Evolutionary conservation across 1,139 yeast species (phyloP).

Genomic region (Entelexis sorbosivorans): DNA sequence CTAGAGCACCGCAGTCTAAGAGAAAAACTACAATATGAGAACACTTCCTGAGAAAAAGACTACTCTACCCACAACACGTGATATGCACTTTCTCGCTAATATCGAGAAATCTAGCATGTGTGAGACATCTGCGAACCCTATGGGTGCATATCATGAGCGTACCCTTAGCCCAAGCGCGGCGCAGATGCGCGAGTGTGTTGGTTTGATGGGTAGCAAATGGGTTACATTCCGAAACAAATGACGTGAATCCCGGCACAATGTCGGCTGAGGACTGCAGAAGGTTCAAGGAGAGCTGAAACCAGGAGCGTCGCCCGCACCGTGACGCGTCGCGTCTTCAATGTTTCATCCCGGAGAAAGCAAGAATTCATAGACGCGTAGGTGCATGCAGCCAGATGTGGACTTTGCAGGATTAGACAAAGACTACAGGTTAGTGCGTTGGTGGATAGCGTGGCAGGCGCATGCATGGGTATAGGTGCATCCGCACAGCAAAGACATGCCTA

Average conservation of each 20-base stretch:
- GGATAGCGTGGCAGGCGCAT: slow-evolving; percentile 1
- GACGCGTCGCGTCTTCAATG: background rate
- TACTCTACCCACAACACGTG: too few species aligned
- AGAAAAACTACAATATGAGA: too few species aligned
- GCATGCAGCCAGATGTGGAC: background rate
- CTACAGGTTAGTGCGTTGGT: background rate
- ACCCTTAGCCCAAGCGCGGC: background rate
- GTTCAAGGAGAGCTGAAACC: background rate
- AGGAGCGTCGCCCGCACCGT: background rate
- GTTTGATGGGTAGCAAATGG: background rate
- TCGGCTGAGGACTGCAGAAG: background rate
- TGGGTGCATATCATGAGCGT: background rate
- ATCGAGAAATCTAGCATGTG: too few species aligned
- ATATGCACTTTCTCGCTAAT: too few species aligned
- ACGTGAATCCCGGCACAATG: background rate
- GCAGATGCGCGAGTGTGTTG: background rate
- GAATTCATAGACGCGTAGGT: background rate
- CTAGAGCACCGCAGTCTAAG: too few species aligned
- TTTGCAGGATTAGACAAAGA: background rate
- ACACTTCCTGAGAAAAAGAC: too few species aligned
- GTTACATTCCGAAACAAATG: background rate
- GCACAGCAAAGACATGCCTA: background rate
- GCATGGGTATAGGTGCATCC: background rate
- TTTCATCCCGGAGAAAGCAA: background rate
- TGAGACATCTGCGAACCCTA: background rate